Evolutionary conservation across 176 grass and related monocot species (phyloP), one percentile per base, ranked within the genome.

Genomic region (Oryza longistaminata): DNA sequence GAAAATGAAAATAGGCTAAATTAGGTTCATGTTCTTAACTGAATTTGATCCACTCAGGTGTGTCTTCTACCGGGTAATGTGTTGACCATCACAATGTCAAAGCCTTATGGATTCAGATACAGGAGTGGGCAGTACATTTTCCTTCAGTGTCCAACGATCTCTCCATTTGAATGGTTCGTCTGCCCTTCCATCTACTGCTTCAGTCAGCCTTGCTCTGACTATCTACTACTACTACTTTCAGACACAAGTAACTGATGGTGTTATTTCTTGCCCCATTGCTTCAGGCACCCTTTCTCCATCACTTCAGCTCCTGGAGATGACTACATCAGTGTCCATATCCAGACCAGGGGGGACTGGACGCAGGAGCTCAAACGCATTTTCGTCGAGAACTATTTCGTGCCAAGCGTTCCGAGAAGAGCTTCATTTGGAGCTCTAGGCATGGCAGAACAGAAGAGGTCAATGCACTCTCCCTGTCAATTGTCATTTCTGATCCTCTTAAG

Each of bases 201-300:
- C 33, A 21, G 78, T 61, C 29, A 76, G 7, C 43, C 8, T 71
- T 48, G 1, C n/a, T 76, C 17, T 21, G 6, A 21, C 24, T 34
- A 58, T 42, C 67, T 62, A 24, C 10, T 8, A 6, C 67, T 62
- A 24, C 10, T 8, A 6, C 3, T 40, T 17, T 69, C 29, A 74
- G 22, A 21, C 16, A 42, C 13, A 68, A 77, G 49, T 83, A 37
- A 9, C 7, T 52, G 13, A 44, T 78, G 17, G 17, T 35, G 49
- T 53, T 34, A 7, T 62, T 62, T 62, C 58, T 31, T 11, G 2
- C 45, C 31, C 64, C 64, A 42, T 48, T 71, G 11, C 33, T 27
- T 72, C 81, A 97, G 95, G 95, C 95, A 97, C 55, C 92, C 94
- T 77, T 97, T 95, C 40, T 93, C 92, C 84, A 97, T 97, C 66